These are phyloP conservation scores for Alloteropsis semialata DNA, from an alignment of 176 grass and related monocot genomes.

Conservation along the genomic window DNA sequence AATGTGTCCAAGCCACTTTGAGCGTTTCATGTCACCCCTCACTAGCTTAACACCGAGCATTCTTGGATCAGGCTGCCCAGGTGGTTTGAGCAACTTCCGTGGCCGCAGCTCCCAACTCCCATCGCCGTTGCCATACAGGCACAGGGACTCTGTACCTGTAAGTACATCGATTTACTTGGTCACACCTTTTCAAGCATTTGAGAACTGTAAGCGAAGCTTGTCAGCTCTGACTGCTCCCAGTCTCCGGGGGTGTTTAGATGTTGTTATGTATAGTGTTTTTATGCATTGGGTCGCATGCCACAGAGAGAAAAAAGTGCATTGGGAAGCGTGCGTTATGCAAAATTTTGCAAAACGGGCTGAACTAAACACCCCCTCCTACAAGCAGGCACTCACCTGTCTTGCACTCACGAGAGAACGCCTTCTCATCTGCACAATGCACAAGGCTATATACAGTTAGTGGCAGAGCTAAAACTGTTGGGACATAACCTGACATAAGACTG, in stretches of 20 bases:
- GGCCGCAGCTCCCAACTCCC: slow-evolving; percentile 33
- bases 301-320: too few relatives aligned
- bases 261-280: too few relatives aligned
- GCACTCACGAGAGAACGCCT: not conserved
- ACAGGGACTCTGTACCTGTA: not conserved
- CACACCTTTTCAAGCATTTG: not conserved
- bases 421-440: slow-evolving; percentile 20
- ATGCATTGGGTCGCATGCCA: too few relatives aligned
- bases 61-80: slow-evolving; percentile 22
- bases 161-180: not conserved
- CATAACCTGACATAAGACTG: not conserved
- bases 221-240: not conserved
- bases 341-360: too few relatives aligned
- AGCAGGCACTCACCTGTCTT: not conserved
- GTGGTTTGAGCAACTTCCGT: not conserved
- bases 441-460: not conserved
- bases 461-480: not conserved
- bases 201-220: not conserved
- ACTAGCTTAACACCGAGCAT: slow-evolving; percentile 34
- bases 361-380: too few relatives aligned
- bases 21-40: slow-evolving; percentile 19
- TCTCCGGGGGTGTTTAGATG: too few relatives aligned
- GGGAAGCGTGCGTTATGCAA: too few relatives aligned
- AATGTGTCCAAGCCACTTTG: slow-evolving; percentile 2
- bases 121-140: slow-evolving; percentile 23